Percentiles rank a stretch among this genome's conserved stretches.
Conservation (phyloP, 108 stramenopile genomes). For the Aurantiochytrium sp. region DNA sequence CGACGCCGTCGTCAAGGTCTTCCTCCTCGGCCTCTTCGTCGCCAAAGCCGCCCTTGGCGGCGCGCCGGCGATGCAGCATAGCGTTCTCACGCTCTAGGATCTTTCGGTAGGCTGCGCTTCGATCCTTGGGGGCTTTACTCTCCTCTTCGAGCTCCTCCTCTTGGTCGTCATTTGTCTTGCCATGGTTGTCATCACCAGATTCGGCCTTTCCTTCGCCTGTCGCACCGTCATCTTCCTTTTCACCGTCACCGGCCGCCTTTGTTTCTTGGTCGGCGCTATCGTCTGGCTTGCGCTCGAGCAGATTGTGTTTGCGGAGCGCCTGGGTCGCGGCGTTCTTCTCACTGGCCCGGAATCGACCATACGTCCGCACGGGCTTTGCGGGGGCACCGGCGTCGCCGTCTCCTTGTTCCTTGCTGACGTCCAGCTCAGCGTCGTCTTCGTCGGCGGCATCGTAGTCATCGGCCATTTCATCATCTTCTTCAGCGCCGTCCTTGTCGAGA, state of each 20-base stretch:
- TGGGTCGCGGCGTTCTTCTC: not conserved
- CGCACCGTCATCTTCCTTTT: not conserved
- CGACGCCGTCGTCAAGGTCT: not conserved
- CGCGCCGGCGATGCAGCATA: not conserved
- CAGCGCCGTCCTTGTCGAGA: not conserved
- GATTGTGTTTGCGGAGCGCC: not conserved
- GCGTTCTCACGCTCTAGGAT: constrained; percentile 5
- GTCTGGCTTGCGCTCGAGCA: not conserved
- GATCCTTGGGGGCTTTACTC: not conserved
- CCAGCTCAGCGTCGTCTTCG: not conserved
- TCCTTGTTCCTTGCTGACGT: not conserved
- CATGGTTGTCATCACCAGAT: too few species aligned
- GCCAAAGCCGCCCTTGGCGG: not conserved
- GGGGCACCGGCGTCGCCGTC: too few species aligned
- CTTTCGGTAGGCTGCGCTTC: not conserved
- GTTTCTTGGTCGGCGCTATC: too few species aligned
- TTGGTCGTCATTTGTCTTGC: not conserved
- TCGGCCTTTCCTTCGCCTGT: too few species aligned
- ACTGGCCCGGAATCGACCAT: not conserved
- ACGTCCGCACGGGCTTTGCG: not conserved
- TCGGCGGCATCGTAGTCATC: not conserved
- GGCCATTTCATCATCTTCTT: not conserved
- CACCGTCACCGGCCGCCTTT: too few species aligned
- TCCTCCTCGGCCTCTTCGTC: constrained; percentile 25
- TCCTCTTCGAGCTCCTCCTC: not conserved